Base-by-base conservation (phyloP, 2,329 filamentous ascomycete genomes). In the Sporothrix phasma region DNA sequence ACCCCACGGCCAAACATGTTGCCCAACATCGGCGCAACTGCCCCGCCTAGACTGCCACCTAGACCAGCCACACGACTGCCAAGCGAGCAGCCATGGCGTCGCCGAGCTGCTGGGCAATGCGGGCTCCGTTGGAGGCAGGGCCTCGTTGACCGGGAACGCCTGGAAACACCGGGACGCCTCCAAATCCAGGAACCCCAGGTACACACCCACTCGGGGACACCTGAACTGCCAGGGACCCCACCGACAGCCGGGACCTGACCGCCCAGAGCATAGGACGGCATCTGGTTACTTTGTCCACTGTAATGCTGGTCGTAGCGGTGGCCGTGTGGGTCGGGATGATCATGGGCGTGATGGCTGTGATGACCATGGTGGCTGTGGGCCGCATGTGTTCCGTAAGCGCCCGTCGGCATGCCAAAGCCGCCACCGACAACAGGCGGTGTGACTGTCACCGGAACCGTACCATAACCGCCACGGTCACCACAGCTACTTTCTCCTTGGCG, bases 1-100 rank as follows among this genome's bases (percentile, higher is more conserved):
- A n/a, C n/a, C n/a, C n/a, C 63, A 1, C 65, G 54, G 47, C 61
- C 45, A 24, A 66, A 64, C 24, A 66, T 24, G 45, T 49, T 46
- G 22, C 60, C 67, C 13, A 61, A 6, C 13, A 64, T 2, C 3
- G 64, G 54, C 1, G 61, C 19, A 3, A 43, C 47, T 3, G 17
- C 46, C 5, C 54, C 39, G 3, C 15, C 34, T 0, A 59, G 10
- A 8, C 29, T 45, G 6, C 45, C 59, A 2, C n/a, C 22, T 2
- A 60, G 29, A n/a, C 31, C 58, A 7, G 47, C 60, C 1, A 39
- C 54, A 1, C 51, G 54, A 0, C 43, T 49, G 17, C 63, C 61
- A 4, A 37, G 1, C 56, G 54, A 1, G 61, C 49, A 4, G 65
- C 63, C 4, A 65, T 13, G 8, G 61, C 19, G 1, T 62, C 61